phyloP scores from a whole-genome alignment of 108 stramenopile species.

The Fragilaria radians region DNA sequence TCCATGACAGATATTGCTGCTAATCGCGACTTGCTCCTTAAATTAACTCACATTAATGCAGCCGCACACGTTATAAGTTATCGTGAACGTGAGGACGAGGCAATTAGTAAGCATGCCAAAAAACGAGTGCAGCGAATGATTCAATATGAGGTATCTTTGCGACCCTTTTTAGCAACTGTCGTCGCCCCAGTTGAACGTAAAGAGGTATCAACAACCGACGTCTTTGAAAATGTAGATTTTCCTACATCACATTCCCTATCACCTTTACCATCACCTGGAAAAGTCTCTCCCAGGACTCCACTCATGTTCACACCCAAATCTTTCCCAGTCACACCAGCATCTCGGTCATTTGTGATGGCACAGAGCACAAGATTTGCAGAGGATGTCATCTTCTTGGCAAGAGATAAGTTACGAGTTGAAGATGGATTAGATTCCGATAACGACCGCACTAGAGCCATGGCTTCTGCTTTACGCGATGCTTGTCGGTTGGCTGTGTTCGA shows the following conservation, averaged over 20 bases:
- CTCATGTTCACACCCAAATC: slow-evolving; percentile 97
- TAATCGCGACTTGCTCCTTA: slow-evolving; percentile 19
- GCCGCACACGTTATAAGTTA: slow-evolving; percentile 67
- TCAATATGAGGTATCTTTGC: slow-evolving; percentile 80
- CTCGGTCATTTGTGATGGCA: slow-evolving; percentile 81
- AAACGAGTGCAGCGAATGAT: slow-evolving; percentile 78
- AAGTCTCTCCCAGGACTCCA: slow-evolving; percentile 23
- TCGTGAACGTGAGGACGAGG: slow-evolving; percentile 53
- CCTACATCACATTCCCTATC: neutral
- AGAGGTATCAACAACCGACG: neutral
- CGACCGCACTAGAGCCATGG: slow-evolving; percentile 82
- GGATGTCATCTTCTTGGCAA: slow-evolving; percentile 89
- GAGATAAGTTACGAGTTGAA: slow-evolving; percentile 89
- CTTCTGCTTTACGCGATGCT: slow-evolving; percentile 67
- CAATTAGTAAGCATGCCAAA: slow-evolving; percentile 47
- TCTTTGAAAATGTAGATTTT: slow-evolving; percentile 9
- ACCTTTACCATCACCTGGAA: neutral
- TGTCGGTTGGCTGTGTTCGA: slow-evolving; percentile 87
- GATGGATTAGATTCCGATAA: slow-evolving; percentile 64
- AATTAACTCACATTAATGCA: slow-evolving; percentile 59
- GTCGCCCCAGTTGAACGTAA: slow-evolving; percentile 14
- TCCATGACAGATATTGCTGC: slow-evolving; percentile 15
- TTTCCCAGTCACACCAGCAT: slow-evolving; percentile 91
- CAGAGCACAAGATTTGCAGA: slow-evolving; percentile 80
- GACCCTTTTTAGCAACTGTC: slow-evolving; percentile 83